Percentiles rank a stretch among this genome's conserved stretches.
phyloP scores from a whole-genome alignment of 73 alveolate genomes.

The Stentor roeselii region DNA sequence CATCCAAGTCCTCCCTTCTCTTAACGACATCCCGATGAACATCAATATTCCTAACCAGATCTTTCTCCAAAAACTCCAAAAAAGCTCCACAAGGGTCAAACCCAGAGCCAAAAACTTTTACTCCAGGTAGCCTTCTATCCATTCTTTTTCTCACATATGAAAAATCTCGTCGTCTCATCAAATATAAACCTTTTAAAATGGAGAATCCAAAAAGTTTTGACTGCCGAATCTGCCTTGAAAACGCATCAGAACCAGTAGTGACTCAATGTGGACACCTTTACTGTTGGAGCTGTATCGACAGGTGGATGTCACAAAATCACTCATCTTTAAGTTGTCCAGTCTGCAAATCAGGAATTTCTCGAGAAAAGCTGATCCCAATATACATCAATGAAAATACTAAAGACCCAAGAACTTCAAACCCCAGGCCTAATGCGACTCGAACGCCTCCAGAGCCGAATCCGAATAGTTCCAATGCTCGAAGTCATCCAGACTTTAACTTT shows the following conservation, averaged over 20 bases:
- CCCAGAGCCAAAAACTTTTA: constrained; percentile 27
- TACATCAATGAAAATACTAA: constrained; percentile 46
- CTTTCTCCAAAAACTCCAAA: constrained; percentile 24
- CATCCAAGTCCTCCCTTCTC: constrained; percentile 18
- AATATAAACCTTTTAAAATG: constrained; percentile 9
- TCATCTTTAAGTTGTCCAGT: constrained; percentile 57
- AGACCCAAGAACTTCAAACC: constrained; percentile 35
- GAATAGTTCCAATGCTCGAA: not conserved
- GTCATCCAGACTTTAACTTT: not conserved
- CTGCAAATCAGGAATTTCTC: constrained; percentile 50
- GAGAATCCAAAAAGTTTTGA: constrained; percentile 44
- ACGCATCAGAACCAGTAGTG: constrained; percentile 69
- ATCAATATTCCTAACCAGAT: constrained; percentile 34
- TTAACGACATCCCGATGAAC: constrained; percentile 30
- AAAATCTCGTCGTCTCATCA: not conserved
- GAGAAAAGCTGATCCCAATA: constrained; percentile 57
- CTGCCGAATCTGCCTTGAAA: constrained; percentile 62
- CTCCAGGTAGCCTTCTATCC: no score
- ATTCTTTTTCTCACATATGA: no score
- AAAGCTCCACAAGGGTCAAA: constrained; percentile 15
- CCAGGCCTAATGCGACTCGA: constrained; percentile 17
- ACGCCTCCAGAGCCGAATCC: not conserved
- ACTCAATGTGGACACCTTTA: constrained; percentile 79
- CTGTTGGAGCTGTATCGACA: constrained; percentile 68
- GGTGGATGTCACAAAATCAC: constrained; percentile 56